phyloP scores from a whole-genome alignment of 2,329 filamentous ascomycete genomes.

The Fusarium sp. region DNA sequence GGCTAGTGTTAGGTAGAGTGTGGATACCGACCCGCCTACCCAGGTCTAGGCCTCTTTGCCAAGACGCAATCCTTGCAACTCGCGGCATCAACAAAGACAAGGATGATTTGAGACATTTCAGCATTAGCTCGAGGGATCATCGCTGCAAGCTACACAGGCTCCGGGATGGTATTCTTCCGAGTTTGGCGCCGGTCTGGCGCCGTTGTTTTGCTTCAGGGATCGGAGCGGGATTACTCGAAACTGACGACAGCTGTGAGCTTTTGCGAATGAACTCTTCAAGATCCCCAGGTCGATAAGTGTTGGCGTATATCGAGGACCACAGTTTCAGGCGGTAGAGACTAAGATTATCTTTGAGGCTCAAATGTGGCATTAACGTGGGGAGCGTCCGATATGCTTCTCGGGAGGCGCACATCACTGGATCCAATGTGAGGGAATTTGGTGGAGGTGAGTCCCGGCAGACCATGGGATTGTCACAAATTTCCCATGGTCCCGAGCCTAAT shows the following conservation, averaged over 20 bases:
- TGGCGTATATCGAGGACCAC: conserved; percentile 35
- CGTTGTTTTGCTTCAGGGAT: conserved; percentile 6
- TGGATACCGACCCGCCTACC: too few relatives aligned
- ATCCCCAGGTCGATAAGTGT: conserved; percentile 23
- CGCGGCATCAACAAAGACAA: neutral
- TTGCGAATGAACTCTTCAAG: conserved; percentile 7
- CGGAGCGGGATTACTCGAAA: conserved; percentile 18
- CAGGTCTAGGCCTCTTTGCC: conserved; percentile 15
- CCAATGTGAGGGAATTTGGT: conserved; percentile 21
- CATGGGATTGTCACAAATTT: conserved; percentile 42
- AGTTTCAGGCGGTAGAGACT: conserved; percentile 15
- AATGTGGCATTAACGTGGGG: conserved; percentile 37
- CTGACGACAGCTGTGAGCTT: neutral
- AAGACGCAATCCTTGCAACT: conserved; percentile 19
- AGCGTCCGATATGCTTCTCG: conserved; percentile 37
- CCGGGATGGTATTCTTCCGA: conserved; percentile 34
- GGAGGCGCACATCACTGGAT: conserved; percentile 34
- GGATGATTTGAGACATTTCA: conserved; percentile 26
- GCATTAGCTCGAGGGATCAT: conserved; percentile 30
- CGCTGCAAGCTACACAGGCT: conserved; percentile 15
- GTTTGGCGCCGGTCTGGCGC: neutral
- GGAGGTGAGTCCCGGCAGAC: conserved; percentile 4
- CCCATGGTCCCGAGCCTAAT: conserved; percentile 36
- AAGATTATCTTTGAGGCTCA: conserved; percentile 36
- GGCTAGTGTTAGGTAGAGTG: too few relatives aligned